Base-by-base conservation (phyloP, 2,329 filamentous ascomycete genomes). In the Pseudogymnoascus sp. region DNA sequence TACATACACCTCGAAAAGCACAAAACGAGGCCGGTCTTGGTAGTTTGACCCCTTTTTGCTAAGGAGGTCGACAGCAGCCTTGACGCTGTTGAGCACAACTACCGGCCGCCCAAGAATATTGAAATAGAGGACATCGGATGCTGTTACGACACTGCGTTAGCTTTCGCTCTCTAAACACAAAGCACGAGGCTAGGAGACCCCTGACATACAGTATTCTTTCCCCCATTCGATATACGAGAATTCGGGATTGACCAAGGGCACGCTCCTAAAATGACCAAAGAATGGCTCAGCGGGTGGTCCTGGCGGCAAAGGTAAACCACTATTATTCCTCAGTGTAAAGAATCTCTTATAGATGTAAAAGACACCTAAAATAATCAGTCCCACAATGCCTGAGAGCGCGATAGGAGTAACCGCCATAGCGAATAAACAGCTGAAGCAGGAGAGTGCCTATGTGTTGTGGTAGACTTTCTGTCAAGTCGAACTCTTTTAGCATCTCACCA, bases 21-120 rank as follows among this genome's bases (percentile, higher is more conserved):
- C 73, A 63, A 81, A 79, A n/a, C 74, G 73, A 5, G 79, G 79
- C 0, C 79, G 66, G 67, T 80, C 78, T 28, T 72, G 72, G 65
- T 78, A 80, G 62, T 78, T 81, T 63, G 72, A 72, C 1, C 78
- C 78, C 18, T 76, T 69, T 60, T 75, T 77, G 63, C 79, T 78
- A 5, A 81, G 71, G 2, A 81, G 69, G 18, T 79, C 77, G 6
- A 70, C 67, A 18, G 78, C 78, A 2, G 75, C 74, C 59, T 75
- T 69, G 6, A 74, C 72, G 42, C 75, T 79, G 68, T 80, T 79
- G 37, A 81, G 73, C 3, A 80, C 74, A 25, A 81, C 70, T 61
- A 78, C 70, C 12, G 72, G 62, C 67, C 75, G 73, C 68, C 65
- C 63, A 11, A 67, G 63, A 21, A 66, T 53, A n/a, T 66, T 65